Percentiles rank a stretch among this genome's conserved stretches.
Evolutionary conservation across 2,329 filamentous ascomycete genomes (phyloP).

Genomic region (Aspergillus sp.): DNA sequence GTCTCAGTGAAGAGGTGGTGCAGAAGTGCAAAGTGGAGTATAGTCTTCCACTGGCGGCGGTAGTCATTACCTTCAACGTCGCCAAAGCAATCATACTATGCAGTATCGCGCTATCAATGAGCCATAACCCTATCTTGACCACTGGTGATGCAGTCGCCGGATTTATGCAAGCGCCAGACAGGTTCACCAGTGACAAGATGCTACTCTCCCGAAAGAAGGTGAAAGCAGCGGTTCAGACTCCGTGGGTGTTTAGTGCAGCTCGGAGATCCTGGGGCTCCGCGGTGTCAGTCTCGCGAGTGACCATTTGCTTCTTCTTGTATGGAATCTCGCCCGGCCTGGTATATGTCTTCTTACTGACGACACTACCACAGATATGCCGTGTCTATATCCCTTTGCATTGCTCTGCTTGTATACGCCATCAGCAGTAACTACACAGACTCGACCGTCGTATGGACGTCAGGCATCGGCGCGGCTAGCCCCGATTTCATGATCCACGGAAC

Average conservation of each 20-base stretch:
- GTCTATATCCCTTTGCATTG: not conserved
- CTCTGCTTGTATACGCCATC: not conserved
- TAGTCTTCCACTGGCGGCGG: constrained; percentile 12
- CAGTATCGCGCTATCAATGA: not conserved
- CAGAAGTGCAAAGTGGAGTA: constrained; percentile 18
- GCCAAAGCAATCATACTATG: constrained; percentile 12
- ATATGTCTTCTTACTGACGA: not conserved
- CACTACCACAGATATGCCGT: not conserved
- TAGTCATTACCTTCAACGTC: constrained; percentile 20
- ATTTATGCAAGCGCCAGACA: not conserved
- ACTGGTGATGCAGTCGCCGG: not conserved
- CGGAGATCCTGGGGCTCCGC: not conserved
- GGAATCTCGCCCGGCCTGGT: not conserved
- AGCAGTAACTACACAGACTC: not conserved
- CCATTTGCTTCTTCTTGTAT: not conserved
- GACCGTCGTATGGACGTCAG: not conserved
- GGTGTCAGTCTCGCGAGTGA: not conserved
- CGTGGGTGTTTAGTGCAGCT: not conserved
- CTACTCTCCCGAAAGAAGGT: not conserved
- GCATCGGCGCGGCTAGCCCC: not conserved
- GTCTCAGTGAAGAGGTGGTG: constrained; percentile 13
- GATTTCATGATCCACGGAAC: not conserved
- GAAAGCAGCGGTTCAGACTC: not conserved
- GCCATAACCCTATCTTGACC: not conserved
- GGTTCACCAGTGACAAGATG: not conserved